Base-by-base conservation (phyloP, 176 grass and related monocot genomes). In the Zea mays region DNA sequence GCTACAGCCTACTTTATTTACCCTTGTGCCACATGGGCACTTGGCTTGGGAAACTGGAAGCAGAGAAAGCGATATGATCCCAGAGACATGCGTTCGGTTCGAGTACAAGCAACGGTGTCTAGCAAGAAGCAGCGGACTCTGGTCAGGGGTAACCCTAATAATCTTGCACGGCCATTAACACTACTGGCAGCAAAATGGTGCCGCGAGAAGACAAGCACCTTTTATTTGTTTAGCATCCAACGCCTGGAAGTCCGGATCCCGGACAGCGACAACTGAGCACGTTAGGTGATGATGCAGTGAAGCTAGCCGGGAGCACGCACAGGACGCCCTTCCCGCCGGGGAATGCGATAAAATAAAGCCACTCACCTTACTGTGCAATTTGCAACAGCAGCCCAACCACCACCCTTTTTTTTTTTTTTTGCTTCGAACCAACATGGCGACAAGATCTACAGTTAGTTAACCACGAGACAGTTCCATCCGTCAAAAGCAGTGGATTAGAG, bases 321-420 rank as follows among this genome's bases (percentile, higher is more conserved):
- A 40, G 11, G 50, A 6, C 17, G n/a, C 38, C 76, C 51, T 80
- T 70, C 76, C 71, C 39, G 56, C 46, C 37, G 56, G 56, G 81
- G 6, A 57, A 84, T 1, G 27, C 70, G 37, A 87, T 14, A 83
- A 83, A 69, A 87, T 14, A 83, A 83, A 69, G 54, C 56, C 43
- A 11, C 62, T 84, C 69, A 5, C 75, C 60, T 34, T 19, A 63
- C 70, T 70, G 70, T 79, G 33, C 56, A 39, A 56, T 44, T 81
- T 56, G 51, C 67, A 72, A 21, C 36, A 79, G 69, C 49, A 58
- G 47, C 43, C 15, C 48, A 78, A 58, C 57, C 16, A n/a, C 80
- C 51, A 62, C 35, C n/a, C n/a, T n/a, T 27, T 27, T 27, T 27
- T 27, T 27, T 27, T 27, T 55, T 9, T 16, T 77, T 48, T 61